phyloP scores from a whole-genome alignment of 169 alveolate species.

The Plasmodium inui region DNA sequence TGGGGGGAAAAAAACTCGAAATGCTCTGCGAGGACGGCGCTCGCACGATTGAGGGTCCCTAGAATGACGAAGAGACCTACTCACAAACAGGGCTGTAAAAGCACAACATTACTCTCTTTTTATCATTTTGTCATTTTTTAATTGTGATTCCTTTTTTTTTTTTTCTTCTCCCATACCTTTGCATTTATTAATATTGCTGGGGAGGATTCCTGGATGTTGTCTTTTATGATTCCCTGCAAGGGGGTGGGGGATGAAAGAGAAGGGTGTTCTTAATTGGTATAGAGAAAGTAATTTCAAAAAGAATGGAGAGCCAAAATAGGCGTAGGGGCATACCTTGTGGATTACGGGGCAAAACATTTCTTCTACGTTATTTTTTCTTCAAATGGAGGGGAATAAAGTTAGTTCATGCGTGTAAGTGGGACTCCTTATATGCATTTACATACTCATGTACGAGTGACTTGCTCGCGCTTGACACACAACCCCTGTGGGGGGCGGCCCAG shows the following conservation, averaged over 20 bases:
- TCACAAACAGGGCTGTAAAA: neutral
- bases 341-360: slow-evolving; percentile 87
- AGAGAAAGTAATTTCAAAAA: neutral
- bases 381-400: neutral
- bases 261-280: neutral
- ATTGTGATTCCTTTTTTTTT: neutral
- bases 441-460: neutral
- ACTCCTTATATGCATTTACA: neutral
- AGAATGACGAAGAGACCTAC: neutral
- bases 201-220: slow-evolving; percentile 86
- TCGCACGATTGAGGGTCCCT: too few relatives aligned
- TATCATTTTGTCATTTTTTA: neutral
- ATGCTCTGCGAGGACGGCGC: neutral
- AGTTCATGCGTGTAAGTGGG: neutral
- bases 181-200: slow-evolving; percentile 90
- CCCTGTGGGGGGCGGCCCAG: neutral
- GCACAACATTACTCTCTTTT: neutral
- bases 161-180: slow-evolving; percentile 70
- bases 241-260: neutral
- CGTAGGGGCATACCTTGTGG: slow-evolving; percentile 82
- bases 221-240: slow-evolving; percentile 84
- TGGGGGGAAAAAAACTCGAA: neutral
- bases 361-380: slow-evolving; percentile 50
- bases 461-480: neutral
- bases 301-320: slow-evolving; percentile 5